phyloP scores from a whole-genome alignment of 1,284 basidiomycete genomes.

The Ganoderma lingzhi region DNA sequence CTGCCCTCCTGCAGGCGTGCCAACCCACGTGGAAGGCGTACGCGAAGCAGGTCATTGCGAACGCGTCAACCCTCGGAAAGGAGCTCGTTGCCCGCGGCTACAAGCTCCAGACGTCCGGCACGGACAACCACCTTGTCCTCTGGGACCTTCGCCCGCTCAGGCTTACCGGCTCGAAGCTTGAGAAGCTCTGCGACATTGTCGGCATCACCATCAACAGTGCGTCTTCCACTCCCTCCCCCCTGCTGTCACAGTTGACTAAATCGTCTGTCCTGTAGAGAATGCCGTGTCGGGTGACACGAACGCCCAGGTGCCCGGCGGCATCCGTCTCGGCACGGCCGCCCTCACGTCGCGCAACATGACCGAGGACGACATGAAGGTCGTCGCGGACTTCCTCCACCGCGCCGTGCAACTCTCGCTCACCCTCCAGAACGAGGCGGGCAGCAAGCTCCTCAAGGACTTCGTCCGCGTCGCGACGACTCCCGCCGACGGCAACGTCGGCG shows the following conservation, averaged over 20 bases:
- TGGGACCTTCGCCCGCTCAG: constrained; percentile 98
- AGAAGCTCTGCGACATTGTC: constrained; percentile 97
- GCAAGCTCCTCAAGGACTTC: constrained; percentile 97
- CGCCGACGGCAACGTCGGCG: constrained; percentile 77
- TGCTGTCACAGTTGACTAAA: constrained; percentile 6
- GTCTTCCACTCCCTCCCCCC: constrained; percentile 40
- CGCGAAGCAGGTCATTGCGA: constrained; percentile 94
- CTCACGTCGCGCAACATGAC: constrained; percentile 95
- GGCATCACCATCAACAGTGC: constrained; percentile 95
- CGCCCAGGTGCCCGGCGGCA: constrained; percentile 96
- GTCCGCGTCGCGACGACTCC: constrained; percentile 81
- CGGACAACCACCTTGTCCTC: constrained; percentile 97
- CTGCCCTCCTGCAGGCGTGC: constrained; percentile 93
- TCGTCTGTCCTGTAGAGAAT: constrained; percentile 70
- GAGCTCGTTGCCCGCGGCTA: constrained; percentile 84
- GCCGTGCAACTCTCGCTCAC: constrained; percentile 88
- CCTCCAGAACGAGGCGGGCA: constrained; percentile 94
- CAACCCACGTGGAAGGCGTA: constrained; percentile 94
- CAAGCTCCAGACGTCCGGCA: constrained; percentile 96
- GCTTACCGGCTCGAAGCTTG: constrained; percentile 96
- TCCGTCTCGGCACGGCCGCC: constrained; percentile 95
- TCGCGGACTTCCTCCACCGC: constrained; percentile 93
- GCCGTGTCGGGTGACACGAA: constrained; percentile 96
- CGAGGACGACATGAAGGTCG: constrained; percentile 87
- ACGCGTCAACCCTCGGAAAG: constrained; percentile 80